Base-by-base conservation (phyloP, 202 grass and related monocot species). In the Elaeis oleifera region DNA sequence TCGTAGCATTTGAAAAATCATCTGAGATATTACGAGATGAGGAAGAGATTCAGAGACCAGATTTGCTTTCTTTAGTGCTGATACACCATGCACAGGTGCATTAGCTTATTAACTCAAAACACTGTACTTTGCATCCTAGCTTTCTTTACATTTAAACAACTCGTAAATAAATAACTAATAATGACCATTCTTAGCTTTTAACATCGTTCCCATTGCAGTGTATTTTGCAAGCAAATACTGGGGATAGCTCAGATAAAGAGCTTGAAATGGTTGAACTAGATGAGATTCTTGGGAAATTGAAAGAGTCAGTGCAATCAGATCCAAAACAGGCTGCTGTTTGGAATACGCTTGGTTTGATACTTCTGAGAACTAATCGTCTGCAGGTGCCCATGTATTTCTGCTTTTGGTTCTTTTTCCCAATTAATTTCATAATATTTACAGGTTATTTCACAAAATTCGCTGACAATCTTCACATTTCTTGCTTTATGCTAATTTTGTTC, bases 1-100 rank as follows among this genome's bases (percentile, higher is more conserved):
- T 82, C 66, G n/a, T 18, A 67, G 70, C 82, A 25, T 99, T 85
- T 84, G 94, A 99, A 53, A 99, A 99, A 65, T 92, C 94, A 2
- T 80, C 85, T 70, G 94, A 92, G 66, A 99, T 99, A 81, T 75
- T 99, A 74, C 85, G 80, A 79, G 88, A 97, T 16, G 94, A 97
- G 70, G 88, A 89, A 58, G 94, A 99, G 72, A 80, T 86, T 64
- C 77, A 72, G 61, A 92, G 88, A 44, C 79, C 94, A 58, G 82
- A 92, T 74, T 86, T 99, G 69, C 85, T 92, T 61, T 85, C 88
- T 23, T 83, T 90, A 74, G 85, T 99, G 79, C 74, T 83, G 81
- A 86, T 89, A 84, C 85, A 99, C 66, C 88, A 99, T 75, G 88
- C 88, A 62, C 94, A 99, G 88, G 94, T 92, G 72, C 67, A 59